A percentile compares a stretch with the other conserved stretches of the same genome.
phyloP scores from a whole-genome alignment of 2,329 filamentous ascomycete species.

The Xylaria digitata region DNA sequence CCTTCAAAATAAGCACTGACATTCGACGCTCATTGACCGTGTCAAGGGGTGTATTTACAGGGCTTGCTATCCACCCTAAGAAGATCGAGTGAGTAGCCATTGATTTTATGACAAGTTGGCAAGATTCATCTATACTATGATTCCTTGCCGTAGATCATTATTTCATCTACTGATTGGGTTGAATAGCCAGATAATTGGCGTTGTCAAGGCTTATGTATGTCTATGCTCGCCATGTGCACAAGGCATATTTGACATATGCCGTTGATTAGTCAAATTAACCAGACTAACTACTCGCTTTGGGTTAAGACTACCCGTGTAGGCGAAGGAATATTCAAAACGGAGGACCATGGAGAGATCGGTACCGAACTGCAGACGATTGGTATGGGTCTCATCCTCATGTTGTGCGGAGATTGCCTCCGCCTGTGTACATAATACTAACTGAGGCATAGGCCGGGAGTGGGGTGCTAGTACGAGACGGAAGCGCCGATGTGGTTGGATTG shows the following conservation, averaged over 20 bases:
- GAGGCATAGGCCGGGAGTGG: constrained; percentile 45
- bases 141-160: neutral
- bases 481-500: constrained; percentile 70
- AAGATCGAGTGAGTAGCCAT: constrained; percentile 56
- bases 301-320: constrained; percentile 61
- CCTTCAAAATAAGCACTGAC: constrained; percentile 1
- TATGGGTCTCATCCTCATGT: constrained; percentile 38
- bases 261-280: neutral
- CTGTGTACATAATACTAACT: constrained; percentile 46
- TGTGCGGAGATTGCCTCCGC: neutral
- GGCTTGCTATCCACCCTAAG: constrained; percentile 65
- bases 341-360: constrained; percentile 57
- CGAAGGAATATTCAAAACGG: constrained; percentile 71
- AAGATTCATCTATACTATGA: neutral
- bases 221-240: neutral
- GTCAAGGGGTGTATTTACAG: constrained; percentile 69
- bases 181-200: constrained; percentile 63
- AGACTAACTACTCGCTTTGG: constrained; percentile 40
- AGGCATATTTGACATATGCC: constrained; percentile 11
- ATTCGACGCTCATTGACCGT: constrained; percentile 44
- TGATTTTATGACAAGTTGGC: neutral
- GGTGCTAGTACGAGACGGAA: constrained; percentile 59
- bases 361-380: constrained; percentile 54
- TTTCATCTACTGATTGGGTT: neutral
- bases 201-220: constrained; percentile 69